These are phyloP conservation scores for Pythium brachiatum DNA, from an alignment of 352 stramenopile genomes.

Conservation along the genomic window DNA sequence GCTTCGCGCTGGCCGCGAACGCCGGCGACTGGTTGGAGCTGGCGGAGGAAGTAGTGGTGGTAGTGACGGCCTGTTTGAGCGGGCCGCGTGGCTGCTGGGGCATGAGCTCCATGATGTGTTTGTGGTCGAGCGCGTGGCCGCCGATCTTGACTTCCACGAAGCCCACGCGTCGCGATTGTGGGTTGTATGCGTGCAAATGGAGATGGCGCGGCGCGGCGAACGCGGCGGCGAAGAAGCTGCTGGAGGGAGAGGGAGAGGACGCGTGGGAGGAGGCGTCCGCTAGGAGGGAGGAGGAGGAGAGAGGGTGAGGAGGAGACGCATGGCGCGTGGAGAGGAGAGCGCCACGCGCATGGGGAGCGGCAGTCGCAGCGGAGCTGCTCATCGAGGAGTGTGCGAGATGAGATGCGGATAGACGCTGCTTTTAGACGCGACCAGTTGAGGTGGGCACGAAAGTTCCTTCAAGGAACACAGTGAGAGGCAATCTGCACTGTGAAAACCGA, in stretches of 20 bases:
- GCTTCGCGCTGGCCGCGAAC: conserved; percentile 34
- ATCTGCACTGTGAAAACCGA: too few relatives aligned
- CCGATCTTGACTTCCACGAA: conserved; percentile 80
- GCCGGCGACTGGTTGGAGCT: conserved; percentile 35
- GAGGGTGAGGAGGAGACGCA: too few relatives aligned
- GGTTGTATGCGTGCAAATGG: conserved; percentile 59
- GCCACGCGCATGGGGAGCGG: too few relatives aligned
- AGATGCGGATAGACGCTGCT: too few relatives aligned
- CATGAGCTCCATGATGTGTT: conserved; percentile 33
- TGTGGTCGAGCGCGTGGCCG: conserved; percentile 61
- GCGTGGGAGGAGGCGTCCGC: not conserved
- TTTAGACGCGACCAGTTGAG: not conserved
- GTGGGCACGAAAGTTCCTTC: too few relatives aligned
- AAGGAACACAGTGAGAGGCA: too few relatives aligned
- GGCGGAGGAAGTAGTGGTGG: too few relatives aligned
- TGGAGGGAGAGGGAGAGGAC: not conserved
- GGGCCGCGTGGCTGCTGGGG: conserved; percentile 10
- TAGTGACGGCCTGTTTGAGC: conserved; percentile 10
- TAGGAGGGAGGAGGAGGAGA: too few relatives aligned
- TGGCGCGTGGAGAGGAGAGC: too few relatives aligned
- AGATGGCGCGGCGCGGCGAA: conserved; percentile 35
- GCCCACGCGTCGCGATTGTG: conserved; percentile 8
- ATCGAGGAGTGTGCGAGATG: too few relatives aligned
- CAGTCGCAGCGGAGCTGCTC: too few relatives aligned
- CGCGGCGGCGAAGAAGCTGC: not conserved